These are phyloP conservation scores for Discostella pseudostelligera DNA, from an alignment of 108 stramenopile genomes.

Conservation along the genomic window DNA sequence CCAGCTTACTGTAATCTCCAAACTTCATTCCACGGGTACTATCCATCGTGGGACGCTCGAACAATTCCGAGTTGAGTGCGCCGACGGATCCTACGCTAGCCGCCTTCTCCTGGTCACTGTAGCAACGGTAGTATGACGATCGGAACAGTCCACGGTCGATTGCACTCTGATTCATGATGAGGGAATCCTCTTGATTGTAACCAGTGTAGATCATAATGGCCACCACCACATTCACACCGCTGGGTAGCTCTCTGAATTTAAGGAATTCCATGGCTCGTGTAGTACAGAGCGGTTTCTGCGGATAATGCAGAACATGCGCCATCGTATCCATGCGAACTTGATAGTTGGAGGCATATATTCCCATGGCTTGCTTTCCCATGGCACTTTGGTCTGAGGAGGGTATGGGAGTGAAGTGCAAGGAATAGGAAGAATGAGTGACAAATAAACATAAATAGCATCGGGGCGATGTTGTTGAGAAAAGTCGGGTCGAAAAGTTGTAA, in stretches of 20 bases:
- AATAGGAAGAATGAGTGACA: background rate
- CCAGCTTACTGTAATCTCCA: conserved; percentile 97
- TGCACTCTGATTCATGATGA: conserved; percentile 98
- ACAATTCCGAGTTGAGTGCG: conserved; percentile 83
- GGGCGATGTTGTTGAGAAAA: conserved; percentile 1
- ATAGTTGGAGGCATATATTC: conserved; percentile 95
- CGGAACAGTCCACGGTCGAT: conserved; percentile 99
- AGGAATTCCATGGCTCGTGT: conserved; percentile 98
- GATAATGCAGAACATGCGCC: conserved; percentile 99
- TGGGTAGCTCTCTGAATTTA: conserved; percentile 97
- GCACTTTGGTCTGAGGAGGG: conserved; percentile 54
- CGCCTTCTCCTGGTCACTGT: conserved; percentile 91
- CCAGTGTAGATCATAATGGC: conserved; percentile 99
- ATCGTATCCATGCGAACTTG: conserved; percentile 99
- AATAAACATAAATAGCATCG: background rate
- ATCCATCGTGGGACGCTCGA: conserved; percentile 88
- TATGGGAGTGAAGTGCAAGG: background rate
- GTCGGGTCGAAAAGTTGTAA: conserved; percentile 1
- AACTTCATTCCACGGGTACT: conserved; percentile 86
- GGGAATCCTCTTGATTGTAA: conserved; percentile 99
- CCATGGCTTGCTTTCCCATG: conserved; percentile 96
- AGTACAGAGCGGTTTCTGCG: conserved; percentile 97
- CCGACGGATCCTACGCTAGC: conserved; percentile 75
- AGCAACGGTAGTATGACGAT: conserved; percentile 93
- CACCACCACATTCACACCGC: conserved; percentile 96